A percentile compares a stretch with the other conserved stretches of the same genome.
Evolutionary conservation across 2,329 filamentous ascomycete species (phyloP).

Genomic region (Pseudogymnoascus sp.): DNA sequence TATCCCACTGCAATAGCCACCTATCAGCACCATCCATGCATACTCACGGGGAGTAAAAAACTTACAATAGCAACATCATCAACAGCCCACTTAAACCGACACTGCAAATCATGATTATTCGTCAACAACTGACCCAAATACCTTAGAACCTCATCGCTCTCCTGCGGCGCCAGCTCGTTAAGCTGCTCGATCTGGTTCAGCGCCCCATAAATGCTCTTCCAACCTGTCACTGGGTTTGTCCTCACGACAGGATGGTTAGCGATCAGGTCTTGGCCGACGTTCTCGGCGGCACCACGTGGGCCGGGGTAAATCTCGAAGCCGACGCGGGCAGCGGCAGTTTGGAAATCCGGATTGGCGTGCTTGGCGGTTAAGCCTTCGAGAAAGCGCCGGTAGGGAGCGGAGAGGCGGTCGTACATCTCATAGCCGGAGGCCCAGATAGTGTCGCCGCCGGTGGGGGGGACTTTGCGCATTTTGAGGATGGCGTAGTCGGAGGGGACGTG

Average conservation of each 20-base stretch:
- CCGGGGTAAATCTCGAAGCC: constrained; percentile 38
- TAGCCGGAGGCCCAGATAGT: constrained; percentile 34
- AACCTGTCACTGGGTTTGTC: constrained; percentile 55
- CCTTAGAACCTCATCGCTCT: constrained; percentile 30
- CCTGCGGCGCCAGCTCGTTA: constrained; percentile 35
- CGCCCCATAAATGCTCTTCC: constrained; percentile 46
- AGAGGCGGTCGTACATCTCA: constrained; percentile 40
- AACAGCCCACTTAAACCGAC: constrained; percentile 29
- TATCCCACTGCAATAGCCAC: constrained; percentile 28
- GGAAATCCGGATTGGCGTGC: constrained; percentile 36
- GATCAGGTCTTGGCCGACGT: constrained; percentile 40
- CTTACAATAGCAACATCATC: constrained; percentile 30
- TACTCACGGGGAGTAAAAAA: constrained; percentile 22
- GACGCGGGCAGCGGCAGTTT: constrained; percentile 31
- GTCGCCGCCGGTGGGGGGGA: constrained; percentile 36
- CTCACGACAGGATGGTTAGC: constrained; percentile 48
- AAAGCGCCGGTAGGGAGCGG: constrained; percentile 38
- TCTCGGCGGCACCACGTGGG: constrained; percentile 43
- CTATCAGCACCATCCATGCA: neutral
- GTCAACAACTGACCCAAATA: constrained; percentile 24
- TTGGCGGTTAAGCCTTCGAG: constrained; percentile 37
- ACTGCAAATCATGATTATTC: constrained; percentile 35
- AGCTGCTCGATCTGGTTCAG: constrained; percentile 33
- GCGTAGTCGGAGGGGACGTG: constrained; percentile 39
- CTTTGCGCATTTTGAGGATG: constrained; percentile 35